Conservation (phyloP, 2,329 filamentous ascomycete genomes). For the Mariannaea sp. region DNA sequence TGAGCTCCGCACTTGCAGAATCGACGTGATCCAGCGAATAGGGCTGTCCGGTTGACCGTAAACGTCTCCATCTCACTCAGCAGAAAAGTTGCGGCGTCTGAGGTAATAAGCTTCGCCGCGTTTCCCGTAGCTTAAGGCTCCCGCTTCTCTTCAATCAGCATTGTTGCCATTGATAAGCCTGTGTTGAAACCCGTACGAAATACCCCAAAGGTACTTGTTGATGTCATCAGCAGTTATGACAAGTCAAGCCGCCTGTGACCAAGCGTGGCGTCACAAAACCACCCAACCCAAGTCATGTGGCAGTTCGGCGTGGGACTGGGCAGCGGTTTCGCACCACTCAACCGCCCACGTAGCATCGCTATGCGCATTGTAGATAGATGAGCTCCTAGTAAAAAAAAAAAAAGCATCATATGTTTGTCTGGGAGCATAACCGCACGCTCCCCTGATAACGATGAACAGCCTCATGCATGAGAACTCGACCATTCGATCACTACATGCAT, state of each 20-base stretch:
- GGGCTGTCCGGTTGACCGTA: slow-evolving; percentile 5
- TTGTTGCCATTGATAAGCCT: slow-evolving; percentile 8
- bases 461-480: neutral
- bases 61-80: slow-evolving; percentile 22
- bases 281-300: slow-evolving; percentile 37
- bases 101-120: slow-evolving; percentile 4
- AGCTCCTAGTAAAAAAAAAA: neutral
- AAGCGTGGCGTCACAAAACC: slow-evolving; percentile 37
- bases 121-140: neutral
- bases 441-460: neutral
- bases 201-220: slow-evolving; percentile 13
- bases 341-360: neutral
- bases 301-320: slow-evolving; percentile 17
- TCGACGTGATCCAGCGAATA: slow-evolving; percentile 14
- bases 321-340: slow-evolving; percentile 6
- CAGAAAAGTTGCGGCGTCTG: too few species aligned
- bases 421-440: slow-evolving; percentile 16
- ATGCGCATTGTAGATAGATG: neutral
- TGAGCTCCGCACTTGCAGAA: neutral
- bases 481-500: neutral
- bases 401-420: neutral
- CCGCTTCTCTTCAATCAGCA: slow-evolving; percentile 1
- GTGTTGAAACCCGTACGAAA: slow-evolving; percentile 11
- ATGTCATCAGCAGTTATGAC: slow-evolving; percentile 18
- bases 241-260: slow-evolving; percentile 32